Evolutionary conservation across 495 filamentous ascomycete species (phyloP).

Genomic region (Aspergillus olivimuriae): DNA sequence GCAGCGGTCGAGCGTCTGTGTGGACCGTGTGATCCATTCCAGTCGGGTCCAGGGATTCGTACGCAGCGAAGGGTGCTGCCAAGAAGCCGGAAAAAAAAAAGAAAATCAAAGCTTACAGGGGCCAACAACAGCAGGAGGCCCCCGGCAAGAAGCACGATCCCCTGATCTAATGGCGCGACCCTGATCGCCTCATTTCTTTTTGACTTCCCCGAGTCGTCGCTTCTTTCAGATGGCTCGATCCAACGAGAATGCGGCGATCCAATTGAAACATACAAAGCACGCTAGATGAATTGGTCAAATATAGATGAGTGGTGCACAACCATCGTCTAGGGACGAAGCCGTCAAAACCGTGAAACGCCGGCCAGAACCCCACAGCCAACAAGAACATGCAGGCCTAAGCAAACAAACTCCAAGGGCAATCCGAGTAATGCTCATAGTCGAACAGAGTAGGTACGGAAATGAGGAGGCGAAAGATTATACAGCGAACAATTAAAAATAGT

Average conservation of each 20-base stretch:
- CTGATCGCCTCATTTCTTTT: no score
- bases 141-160: no score
- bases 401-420: slow-evolving; percentile 31
- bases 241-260: slow-evolving; percentile 17
- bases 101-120: no score
- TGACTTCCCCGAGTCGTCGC: background rate
- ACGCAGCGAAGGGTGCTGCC: no score
- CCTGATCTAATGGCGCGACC: no score
- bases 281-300: slow-evolving; percentile 40
- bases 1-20: no score
- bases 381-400: slow-evolving; percentile 34
- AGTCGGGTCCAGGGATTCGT: no score
- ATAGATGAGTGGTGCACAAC: slow-evolving; percentile 34
- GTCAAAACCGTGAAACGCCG: slow-evolving; percentile 43
- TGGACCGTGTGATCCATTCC: no score
- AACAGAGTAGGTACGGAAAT: slow-evolving; percentile 29
- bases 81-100: no score
- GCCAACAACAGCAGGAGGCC: no score
- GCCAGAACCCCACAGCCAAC: slow-evolving; percentile 32
- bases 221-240: slow-evolving; percentile 1
- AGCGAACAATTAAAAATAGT: slow-evolving; percentile 21
- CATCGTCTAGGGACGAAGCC: slow-evolving; percentile 34
- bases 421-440: slow-evolving; percentile 32
- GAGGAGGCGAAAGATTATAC: slow-evolving; percentile 28
- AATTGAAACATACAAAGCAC: slow-evolving; percentile 32